phyloP scores from a whole-genome alignment of 306 rosid species.

The Prunus campanulata region DNA sequence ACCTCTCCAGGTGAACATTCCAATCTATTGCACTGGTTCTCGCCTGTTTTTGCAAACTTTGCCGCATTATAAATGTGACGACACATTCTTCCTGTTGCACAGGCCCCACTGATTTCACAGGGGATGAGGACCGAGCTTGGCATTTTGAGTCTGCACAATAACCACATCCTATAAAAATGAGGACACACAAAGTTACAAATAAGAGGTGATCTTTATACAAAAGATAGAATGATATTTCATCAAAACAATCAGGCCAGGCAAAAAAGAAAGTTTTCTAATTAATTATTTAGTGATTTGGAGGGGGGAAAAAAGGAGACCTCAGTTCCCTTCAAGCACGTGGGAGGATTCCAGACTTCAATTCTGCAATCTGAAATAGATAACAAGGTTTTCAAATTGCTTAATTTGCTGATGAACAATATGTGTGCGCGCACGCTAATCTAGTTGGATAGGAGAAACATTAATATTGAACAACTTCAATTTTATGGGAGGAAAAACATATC shows the following conservation, averaged over 20 bases:
- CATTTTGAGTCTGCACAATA: conserved; percentile 19
- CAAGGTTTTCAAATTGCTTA: not conserved
- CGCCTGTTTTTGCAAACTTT: not conserved
- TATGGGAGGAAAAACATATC: not conserved
- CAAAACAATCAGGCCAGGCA: not conserved
- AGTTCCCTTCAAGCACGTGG: conserved; percentile 19
- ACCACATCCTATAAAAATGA: not conserved
- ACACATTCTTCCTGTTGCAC: not conserved
- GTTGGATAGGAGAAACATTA: not conserved
- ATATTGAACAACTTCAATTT: not conserved
- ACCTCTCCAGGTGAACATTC: not conserved
- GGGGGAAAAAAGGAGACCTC: conserved; percentile 7
- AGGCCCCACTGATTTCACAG: not conserved
- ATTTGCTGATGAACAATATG: not conserved
- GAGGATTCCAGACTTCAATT: not conserved
- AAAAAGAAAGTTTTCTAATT: not conserved
- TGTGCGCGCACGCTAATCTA: not conserved
- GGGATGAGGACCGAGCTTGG: conserved; percentile 11
- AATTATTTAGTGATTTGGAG: not conserved
- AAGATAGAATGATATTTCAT: not conserved
- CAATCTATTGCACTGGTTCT: not conserved
- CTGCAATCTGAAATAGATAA: conserved; percentile 21
- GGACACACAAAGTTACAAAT: not conserved
- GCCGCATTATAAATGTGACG: not conserved
- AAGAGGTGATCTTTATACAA: not conserved